These are phyloP conservation scores for Auricularia sp. DNA, from an alignment of 768 basidiomycete genomes.

Conservation along the genomic window DNA sequence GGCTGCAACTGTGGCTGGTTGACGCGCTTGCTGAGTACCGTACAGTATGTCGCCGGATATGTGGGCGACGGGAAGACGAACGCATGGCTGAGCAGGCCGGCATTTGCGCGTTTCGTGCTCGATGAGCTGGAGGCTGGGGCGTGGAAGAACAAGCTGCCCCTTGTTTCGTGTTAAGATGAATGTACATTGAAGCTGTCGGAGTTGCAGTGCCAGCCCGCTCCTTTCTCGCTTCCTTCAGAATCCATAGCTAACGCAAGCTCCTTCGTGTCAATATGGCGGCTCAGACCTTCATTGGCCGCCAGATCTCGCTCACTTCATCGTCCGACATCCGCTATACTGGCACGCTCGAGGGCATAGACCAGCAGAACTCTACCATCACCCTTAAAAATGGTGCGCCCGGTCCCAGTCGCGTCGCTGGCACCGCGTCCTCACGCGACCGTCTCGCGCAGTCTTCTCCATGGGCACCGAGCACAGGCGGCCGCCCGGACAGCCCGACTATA, in stretches of 20 bases:
- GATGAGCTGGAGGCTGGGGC: constrained; percentile 45
- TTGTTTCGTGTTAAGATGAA: constrained; percentile 15
- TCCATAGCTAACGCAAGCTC: no score
- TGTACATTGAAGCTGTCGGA: no score
- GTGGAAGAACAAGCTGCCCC: constrained; percentile 44
- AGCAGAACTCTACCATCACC: constrained; percentile 76
- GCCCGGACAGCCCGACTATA: constrained; percentile 44
- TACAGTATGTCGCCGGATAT: constrained; percentile 49
- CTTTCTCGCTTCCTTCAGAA: no score
- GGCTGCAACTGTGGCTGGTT: neutral
- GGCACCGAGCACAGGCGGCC: constrained; percentile 73
- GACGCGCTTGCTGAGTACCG: neutral
- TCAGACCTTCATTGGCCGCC: constrained; percentile 9
- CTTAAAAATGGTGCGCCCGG: constrained; percentile 63
- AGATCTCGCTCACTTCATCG: constrained; percentile 82
- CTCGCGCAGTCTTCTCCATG: constrained; percentile 62
- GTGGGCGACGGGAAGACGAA: constrained; percentile 53
- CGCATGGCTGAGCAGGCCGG: constrained; percentile 41
- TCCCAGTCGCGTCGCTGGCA: neutral
- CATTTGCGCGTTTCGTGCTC: constrained; percentile 51
- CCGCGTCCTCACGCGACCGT: neutral
- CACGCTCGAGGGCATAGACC: constrained; percentile 79
- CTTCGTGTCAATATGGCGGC: neutral
- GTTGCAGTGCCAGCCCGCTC: no score
- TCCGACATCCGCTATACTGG: constrained; percentile 87